Conservation (phyloP, 2,329 filamentous ascomycete genomes). For the Calonectria leucothoes region DNA sequence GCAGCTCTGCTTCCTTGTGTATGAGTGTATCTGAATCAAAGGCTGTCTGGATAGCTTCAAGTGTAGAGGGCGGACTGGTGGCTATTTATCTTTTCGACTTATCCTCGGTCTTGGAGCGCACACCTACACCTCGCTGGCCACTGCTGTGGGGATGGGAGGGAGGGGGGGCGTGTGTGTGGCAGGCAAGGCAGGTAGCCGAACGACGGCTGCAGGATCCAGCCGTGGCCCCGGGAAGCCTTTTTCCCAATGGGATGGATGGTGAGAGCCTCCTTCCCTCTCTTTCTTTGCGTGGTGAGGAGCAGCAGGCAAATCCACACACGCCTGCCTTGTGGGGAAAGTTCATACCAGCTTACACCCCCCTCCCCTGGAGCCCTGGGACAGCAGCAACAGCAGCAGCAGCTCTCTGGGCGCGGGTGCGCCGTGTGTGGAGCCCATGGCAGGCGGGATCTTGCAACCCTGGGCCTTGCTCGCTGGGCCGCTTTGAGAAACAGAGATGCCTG, state of each 20-base stretch:
- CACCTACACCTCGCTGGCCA: conserved; percentile 22
- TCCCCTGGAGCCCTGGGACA: background rate
- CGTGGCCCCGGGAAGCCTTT: conserved; percentile 10
- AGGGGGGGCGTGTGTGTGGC: background rate
- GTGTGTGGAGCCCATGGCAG: conserved; percentile 1
- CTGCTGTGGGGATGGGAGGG: background rate
- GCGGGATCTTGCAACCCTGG: conserved; percentile 14
- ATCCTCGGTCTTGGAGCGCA: conserved; percentile 12
- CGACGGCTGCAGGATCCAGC: background rate
- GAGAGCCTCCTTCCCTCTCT: background rate
- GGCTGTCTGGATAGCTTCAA: background rate
- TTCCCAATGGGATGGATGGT: background rate
- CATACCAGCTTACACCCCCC: background rate
- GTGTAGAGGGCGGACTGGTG: conserved; percentile 24
- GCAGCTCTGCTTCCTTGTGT: background rate
- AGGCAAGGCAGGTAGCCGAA: background rate
- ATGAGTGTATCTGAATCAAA: background rate
- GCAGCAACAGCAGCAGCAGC: background rate
- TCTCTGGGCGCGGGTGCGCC: background rate
- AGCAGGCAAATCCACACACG: background rate
- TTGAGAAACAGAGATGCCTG: background rate
- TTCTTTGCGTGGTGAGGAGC: no score
- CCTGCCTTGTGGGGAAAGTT: conserved; percentile 22
- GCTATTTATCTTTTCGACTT: conserved; percentile 37
- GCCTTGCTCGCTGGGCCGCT: conserved; percentile 7